These are phyloP conservation scores for Boechera stricta DNA, from an alignment of 345 rosid species.

Conservation along the genomic window DNA sequence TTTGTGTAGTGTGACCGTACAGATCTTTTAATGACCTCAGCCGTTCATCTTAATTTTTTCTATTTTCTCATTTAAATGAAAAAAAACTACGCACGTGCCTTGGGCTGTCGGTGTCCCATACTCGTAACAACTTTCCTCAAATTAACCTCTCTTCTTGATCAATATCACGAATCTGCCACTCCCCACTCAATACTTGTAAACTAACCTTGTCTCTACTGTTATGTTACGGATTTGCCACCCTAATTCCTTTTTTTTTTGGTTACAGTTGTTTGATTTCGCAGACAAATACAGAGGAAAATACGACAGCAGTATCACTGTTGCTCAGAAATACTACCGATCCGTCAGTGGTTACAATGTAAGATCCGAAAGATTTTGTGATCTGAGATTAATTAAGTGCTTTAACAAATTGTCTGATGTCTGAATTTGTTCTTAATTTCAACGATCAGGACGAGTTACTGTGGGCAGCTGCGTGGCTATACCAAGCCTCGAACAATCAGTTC, in stretches of 20 bases:
- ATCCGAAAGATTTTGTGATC: not conserved
- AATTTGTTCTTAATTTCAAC: constrained; percentile 3
- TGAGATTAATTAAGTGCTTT: not conserved
- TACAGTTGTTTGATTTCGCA: constrained; percentile 90
- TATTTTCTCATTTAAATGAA: not conserved
- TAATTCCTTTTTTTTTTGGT: not conserved
- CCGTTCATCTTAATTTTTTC: constrained; percentile 43
- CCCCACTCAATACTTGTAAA: not conserved
- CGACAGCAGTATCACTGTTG: constrained; percentile 86
- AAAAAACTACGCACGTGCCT: constrained; percentile 34
- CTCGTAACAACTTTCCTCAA: not conserved
- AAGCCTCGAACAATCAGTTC: constrained; percentile 74
- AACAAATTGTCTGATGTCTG: not conserved
- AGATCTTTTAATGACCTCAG: constrained; percentile 46
- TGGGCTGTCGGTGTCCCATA: constrained; percentile 45
- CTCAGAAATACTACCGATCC: constrained; percentile 82
- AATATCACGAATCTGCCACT: constrained; percentile 35
- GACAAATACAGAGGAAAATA: constrained; percentile 98
- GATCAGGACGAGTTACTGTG: constrained; percentile 88
- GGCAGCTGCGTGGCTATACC: constrained; percentile 98
- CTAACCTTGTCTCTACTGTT: constrained; percentile 4
- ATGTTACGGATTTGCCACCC: constrained; percentile 36
- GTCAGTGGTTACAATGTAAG: constrained; percentile 91
- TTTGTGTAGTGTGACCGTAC: constrained; percentile 46
- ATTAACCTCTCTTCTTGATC: not conserved